phyloP scores from a whole-genome alignment of 352 stramenopile species.

The Phytopythium aichiense region DNA sequence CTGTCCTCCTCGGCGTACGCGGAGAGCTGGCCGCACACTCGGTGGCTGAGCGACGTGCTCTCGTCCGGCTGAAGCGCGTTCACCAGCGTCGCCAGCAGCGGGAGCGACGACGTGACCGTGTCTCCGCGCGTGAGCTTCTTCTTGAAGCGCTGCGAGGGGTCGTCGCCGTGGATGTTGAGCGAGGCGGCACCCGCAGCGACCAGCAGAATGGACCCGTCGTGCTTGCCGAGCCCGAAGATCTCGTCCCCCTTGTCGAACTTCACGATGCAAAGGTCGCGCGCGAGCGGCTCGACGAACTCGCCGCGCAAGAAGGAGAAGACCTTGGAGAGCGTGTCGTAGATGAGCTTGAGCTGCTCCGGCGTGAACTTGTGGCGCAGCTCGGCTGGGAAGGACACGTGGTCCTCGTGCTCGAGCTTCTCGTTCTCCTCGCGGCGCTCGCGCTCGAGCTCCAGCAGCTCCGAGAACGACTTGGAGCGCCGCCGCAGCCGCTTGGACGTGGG shows the following conservation, averaged over 20 bases:
- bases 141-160: slow-evolving; percentile 32
- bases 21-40: slow-evolving; percentile 57
- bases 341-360: slow-evolving; percentile 72
- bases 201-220: slow-evolving; percentile 79
- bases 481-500: slow-evolving; percentile 69
- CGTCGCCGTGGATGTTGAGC: slow-evolving; percentile 54
- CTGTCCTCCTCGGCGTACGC: slow-evolving; percentile 36
- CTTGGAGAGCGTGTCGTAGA: slow-evolving; percentile 78
- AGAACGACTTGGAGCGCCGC: slow-evolving; percentile 62
- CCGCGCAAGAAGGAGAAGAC: slow-evolving; percentile 73
- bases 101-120: slow-evolving; percentile 66
- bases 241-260: slow-evolving; percentile 36
- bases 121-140: slow-evolving; percentile 55
- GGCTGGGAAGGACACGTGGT: slow-evolving; percentile 60
- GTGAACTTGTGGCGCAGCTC: slow-evolving; percentile 52
- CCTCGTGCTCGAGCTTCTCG: slow-evolving; percentile 52
- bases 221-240: slow-evolving; percentile 52
- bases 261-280: slow-evolving; percentile 55
- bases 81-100: slow-evolving; percentile 56
- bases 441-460: slow-evolving; percentile 57
- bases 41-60: slow-evolving; percentile 22
- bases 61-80: slow-evolving; percentile 29
- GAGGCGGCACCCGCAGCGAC: slow-evolving; percentile 53
- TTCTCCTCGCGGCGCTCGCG: slow-evolving; percentile 61
- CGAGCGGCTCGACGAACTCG: slow-evolving; percentile 61